phyloP scores from a whole-genome alignment of 2,329 filamentous ascomycete genomes.

The Xylaria hypoxylon region DNA sequence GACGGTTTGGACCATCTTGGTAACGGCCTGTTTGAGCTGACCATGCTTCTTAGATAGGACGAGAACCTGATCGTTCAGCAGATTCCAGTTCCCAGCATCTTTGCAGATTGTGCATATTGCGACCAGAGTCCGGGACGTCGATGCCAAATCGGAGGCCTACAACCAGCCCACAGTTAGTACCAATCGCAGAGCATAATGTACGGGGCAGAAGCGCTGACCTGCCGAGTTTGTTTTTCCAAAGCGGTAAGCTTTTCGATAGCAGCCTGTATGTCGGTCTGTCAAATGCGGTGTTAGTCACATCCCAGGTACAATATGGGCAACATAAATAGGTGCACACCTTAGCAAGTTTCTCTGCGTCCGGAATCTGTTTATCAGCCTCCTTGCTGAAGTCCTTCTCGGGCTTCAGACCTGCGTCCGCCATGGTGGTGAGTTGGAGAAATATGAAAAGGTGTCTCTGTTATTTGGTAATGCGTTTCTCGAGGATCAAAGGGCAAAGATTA shows the following conservation, averaged over 20 bases:
- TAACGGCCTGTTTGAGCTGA: conserved; percentile 98
- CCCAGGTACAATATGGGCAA: conserved; percentile 10
- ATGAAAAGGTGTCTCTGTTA: neutral
- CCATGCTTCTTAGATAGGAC: conserved; percentile 99
- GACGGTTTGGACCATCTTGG: conserved; percentile 97
- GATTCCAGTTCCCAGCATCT: conserved; percentile 88
- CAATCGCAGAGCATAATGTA: conserved; percentile 24
- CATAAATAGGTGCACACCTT: conserved; percentile 67
- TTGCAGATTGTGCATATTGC: conserved; percentile 95
- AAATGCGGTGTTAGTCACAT: conserved; percentile 19
- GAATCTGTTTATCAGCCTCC: conserved; percentile 91
- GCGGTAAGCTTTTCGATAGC: conserved; percentile 93
- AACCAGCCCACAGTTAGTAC: conserved; percentile 43
- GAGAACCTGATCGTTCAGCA: conserved; percentile 96
- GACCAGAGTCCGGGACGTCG: conserved; percentile 88
- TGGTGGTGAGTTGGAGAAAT: conserved; percentile 56
- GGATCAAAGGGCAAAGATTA: neutral
- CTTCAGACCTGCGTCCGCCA: conserved; percentile 88
- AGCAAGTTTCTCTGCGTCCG: conserved; percentile 89
- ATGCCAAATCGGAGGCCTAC: conserved; percentile 93
- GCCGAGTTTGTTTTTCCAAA: conserved; percentile 96
- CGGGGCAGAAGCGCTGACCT: conserved; percentile 66
- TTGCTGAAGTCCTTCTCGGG: conserved; percentile 99
- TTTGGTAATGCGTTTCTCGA: neutral
- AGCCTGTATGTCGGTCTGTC: conserved; percentile 79